Conservation (phyloP, 768 basidiomycete species). For the Neoboletus magnificus region DNA sequence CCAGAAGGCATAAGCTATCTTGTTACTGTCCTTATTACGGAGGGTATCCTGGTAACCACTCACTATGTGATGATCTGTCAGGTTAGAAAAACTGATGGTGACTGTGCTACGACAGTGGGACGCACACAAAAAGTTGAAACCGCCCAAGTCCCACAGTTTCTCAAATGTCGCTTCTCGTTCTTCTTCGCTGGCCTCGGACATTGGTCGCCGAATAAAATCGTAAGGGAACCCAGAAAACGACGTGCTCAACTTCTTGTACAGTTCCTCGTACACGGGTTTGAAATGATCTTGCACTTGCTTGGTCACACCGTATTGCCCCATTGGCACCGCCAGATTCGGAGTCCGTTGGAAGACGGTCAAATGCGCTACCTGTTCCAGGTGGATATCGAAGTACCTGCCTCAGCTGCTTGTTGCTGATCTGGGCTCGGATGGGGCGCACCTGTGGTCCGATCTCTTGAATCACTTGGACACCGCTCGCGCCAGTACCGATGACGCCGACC, state of each 20-base stretch:
- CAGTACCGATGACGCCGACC: conserved; percentile 13
- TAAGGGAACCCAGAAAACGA: not conserved
- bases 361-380: conserved; percentile 1
- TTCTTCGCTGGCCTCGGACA: conserved; percentile 4
- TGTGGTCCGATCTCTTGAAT: conserved; percentile 14
- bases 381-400: not conserved
- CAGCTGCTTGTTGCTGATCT: not conserved
- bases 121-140: conserved; percentile 6
- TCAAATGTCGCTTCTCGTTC: conserved; percentile 11
- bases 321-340: conserved; percentile 13
- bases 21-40: not conserved
- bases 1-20: conserved; percentile 9
- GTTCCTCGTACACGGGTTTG: conserved; percentile 9
- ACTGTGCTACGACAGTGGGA: not conserved
- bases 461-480: conserved; percentile 12
- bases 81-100: not conserved
- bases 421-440: not conserved
- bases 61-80: not conserved
- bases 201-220: not conserved
- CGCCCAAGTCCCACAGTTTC: conserved; percentile 6
- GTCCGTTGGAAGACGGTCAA: conserved; percentile 17
- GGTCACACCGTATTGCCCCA: conserved; percentile 2
- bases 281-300: conserved; percentile 7
- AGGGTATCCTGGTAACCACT: conserved; percentile 4
- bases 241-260: conserved; percentile 1